These are phyloP conservation scores for Rhizopogon rudus DNA, from an alignment of 768 basidiomycete species.

Conservation along the genomic window DNA sequence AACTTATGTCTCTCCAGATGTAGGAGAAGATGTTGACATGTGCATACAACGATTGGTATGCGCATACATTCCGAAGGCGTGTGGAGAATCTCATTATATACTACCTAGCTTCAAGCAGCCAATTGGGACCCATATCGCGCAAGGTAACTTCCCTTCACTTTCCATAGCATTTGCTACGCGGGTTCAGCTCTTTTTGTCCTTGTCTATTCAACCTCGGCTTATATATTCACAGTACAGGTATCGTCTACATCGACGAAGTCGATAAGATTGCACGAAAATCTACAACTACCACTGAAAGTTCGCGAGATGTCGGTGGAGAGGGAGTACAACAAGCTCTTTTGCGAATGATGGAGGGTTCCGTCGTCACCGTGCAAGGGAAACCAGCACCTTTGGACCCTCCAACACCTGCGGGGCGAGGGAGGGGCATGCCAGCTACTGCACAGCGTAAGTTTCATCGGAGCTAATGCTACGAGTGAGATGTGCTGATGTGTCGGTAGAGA, in stretches of 20 bases:
- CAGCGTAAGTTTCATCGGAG: constrained; percentile 12
- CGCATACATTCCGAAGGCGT: background rate
- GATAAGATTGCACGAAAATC: constrained; percentile 83
- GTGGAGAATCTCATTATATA: constrained; percentile 3
- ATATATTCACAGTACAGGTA: constrained; percentile 61
- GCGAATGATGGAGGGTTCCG: constrained; percentile 91
- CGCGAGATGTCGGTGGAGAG: constrained; percentile 90
- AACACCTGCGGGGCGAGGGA: constrained; percentile 45
- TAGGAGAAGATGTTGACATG: constrained; percentile 96
- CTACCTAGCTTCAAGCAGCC: constrained; percentile 73
- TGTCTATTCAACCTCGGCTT: background rate
- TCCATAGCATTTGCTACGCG: background rate
- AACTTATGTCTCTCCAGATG: constrained; percentile 46
- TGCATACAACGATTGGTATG: constrained; percentile 76
- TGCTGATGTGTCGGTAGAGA: constrained; percentile 31
- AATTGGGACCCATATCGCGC: constrained; percentile 86
- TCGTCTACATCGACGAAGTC: constrained; percentile 94
- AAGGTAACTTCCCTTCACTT: constrained; percentile 40
- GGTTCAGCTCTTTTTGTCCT: background rate
- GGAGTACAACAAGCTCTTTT: constrained; percentile 93
- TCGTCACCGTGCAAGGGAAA: constrained; percentile 78
- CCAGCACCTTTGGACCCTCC: constrained; percentile 42
- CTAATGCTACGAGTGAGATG: constrained; percentile 20
- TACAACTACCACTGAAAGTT: constrained; percentile 50
- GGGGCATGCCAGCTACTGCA: constrained; percentile 27